Conservation (phyloP, 495 filamentous ascomycete genomes). For the Penicillium tannophilum region DNA sequence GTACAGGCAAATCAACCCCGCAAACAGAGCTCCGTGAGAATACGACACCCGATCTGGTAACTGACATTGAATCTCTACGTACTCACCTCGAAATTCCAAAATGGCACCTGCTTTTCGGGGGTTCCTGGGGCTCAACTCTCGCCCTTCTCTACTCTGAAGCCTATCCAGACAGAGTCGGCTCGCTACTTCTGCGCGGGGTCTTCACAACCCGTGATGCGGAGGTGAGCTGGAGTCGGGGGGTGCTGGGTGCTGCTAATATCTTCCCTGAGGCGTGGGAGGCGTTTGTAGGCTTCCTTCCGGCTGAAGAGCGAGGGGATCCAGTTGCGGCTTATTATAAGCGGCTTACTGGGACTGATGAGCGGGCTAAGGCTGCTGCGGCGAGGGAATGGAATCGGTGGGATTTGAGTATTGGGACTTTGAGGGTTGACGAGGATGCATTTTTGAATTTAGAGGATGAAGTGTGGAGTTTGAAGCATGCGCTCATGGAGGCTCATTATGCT, state of each 20-base stretch:
- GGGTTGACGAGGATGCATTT: slow-evolving; percentile 23
- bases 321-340: slow-evolving; percentile 37
- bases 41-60: slow-evolving; percentile 43
- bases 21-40: slow-evolving; percentile 43
- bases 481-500: slow-evolving; percentile 43
- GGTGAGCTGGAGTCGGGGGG: slow-evolving; percentile 28
- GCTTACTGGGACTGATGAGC: slow-evolving; percentile 17
- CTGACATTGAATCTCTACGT: slow-evolving; percentile 47
- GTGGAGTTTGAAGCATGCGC: slow-evolving; percentile 40
- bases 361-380: slow-evolving; percentile 10
- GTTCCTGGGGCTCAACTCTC: slow-evolving; percentile 51
- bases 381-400: slow-evolving; percentile 42
- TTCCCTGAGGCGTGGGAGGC: slow-evolving; percentile 46
- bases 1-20: slow-evolving; percentile 45
- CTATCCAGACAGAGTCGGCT: slow-evolving; percentile 36
- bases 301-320: slow-evolving; percentile 34
- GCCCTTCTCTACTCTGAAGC: slow-evolving; percentile 44
- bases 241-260: slow-evolving; percentile 28
- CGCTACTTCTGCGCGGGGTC: slow-evolving; percentile 43
- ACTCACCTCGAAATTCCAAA: slow-evolving; percentile 41
- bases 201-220: slow-evolving; percentile 38
- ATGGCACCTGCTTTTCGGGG: slow-evolving; percentile 52
- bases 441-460: slow-evolving; percentile 32
- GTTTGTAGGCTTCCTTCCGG: slow-evolving; percentile 35
- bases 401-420: slow-evolving; percentile 32